Evolutionary conservation across 2,329 filamentous ascomycete species (phyloP).

Genomic region (Pyricularia sp.): DNA sequence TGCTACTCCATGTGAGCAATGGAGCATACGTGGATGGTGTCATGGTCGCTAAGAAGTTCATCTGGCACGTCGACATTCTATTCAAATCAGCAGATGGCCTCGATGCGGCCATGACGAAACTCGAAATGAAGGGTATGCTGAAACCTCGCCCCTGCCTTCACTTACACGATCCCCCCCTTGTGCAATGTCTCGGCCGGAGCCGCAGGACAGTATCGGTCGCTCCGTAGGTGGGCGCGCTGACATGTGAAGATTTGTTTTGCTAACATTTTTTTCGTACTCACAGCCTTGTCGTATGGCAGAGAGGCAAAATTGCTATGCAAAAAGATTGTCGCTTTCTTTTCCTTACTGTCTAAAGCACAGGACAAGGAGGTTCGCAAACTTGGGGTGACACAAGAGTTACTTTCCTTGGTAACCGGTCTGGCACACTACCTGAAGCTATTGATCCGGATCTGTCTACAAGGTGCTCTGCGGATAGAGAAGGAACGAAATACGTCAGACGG

Average conservation of each 20-base stretch:
- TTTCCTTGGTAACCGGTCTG: constrained; percentile 92
- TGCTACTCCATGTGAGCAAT: constrained; percentile 97
- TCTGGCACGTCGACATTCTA: constrained; percentile 87
- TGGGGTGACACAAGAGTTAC: constrained; percentile 92
- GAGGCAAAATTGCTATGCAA: constrained; percentile 99
- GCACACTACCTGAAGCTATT: constrained; percentile 96
- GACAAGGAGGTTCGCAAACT: constrained; percentile 83
- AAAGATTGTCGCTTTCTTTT: constrained; percentile 98
- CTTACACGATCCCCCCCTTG: not conserved
- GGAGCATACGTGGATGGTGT: constrained; percentile 93
- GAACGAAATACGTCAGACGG: constrained; percentile 68
- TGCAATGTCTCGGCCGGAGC: not conserved
- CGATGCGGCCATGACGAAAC: constrained; percentile 59
- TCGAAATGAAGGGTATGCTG: constrained; percentile 64
- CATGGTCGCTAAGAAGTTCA: constrained; percentile 90
- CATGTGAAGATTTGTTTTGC: not conserved
- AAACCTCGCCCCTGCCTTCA: not conserved
- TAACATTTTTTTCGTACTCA: not conserved
- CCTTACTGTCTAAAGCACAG: constrained; percentile 86
- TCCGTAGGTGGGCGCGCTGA: not conserved
- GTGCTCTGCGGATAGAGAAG: constrained; percentile 81
- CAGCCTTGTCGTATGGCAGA: constrained; percentile 80
- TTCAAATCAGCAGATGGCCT: constrained; percentile 83
- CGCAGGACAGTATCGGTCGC: not conserved
- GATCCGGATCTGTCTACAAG: constrained; percentile 93